Conservation (phyloP, 2,329 filamentous ascomycete species). For the Colletotrichum chlorophyti region DNA sequence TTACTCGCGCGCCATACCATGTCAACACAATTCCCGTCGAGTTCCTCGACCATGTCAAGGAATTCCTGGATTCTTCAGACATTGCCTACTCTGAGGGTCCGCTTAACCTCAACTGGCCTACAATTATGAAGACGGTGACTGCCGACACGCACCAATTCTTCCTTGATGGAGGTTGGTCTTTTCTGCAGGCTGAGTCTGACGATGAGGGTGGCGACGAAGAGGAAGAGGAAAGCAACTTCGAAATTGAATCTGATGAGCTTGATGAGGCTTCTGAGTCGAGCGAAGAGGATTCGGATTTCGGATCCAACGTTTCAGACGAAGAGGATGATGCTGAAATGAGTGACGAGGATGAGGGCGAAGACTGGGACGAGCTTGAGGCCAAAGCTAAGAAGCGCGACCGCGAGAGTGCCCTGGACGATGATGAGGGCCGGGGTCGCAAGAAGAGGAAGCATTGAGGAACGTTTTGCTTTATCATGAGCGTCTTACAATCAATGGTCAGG, state of each 20-base stretch:
- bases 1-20: slow-evolving; percentile 86
- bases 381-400: slow-evolving; percentile 88
- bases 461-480: neutral
- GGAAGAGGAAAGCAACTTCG: slow-evolving; percentile 91
- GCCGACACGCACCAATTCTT: slow-evolving; percentile 96
- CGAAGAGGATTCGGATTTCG: slow-evolving; percentile 90
- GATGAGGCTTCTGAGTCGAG: slow-evolving; percentile 79
- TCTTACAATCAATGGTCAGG: neutral
- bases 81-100: slow-evolving; percentile 94
- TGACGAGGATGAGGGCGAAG: slow-evolving; percentile 82
- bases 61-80: slow-evolving; percentile 95
- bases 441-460: slow-evolving; percentile 63
- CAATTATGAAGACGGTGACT: slow-evolving; percentile 99
- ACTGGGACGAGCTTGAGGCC: slow-evolving; percentile 94
- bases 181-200: slow-evolving; percentile 87
- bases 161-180: slow-evolving; percentile 92
- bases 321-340: slow-evolving; percentile 78
- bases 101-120: slow-evolving; percentile 97
- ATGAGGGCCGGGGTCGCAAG: slow-evolving; percentile 76
- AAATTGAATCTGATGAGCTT: slow-evolving; percentile 85
- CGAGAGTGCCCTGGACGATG: slow-evolving; percentile 72
- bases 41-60: slow-evolving; percentile 92
- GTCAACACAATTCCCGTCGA: slow-evolving; percentile 99
- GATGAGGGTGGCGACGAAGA: slow-evolving; percentile 81
- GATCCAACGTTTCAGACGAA: slow-evolving; percentile 84